Conservation (phyloP, 345 rosid species). For the Salix exigua region DNA sequence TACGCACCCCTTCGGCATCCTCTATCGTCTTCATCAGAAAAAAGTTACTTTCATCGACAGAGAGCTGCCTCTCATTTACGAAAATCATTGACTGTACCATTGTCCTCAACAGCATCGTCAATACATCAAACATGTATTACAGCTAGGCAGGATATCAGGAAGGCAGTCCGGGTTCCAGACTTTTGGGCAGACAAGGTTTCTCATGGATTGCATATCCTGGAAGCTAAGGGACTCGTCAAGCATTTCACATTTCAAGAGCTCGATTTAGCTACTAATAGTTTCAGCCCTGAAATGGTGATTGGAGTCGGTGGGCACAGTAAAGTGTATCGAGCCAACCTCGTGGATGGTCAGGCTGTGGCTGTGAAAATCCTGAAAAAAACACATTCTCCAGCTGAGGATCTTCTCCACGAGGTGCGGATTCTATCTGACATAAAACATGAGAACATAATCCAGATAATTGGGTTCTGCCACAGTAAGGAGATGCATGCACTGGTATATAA, state of each 20-base stretch:
- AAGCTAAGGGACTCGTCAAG: slow-evolving; percentile 8
- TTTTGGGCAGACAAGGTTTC: slow-evolving; percentile 2
- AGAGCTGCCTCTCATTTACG: slow-evolving; percentile 12
- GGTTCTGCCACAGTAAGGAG: slow-evolving; percentile 25
- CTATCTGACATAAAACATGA: slow-evolving; percentile 25
- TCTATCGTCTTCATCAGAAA: slow-evolving; percentile 1
- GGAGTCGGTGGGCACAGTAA: slow-evolving; percentile 32
- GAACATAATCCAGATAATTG: slow-evolving; percentile 35
- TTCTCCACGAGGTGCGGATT: slow-evolving; percentile 35
- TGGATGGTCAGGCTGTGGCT: slow-evolving; percentile 30
- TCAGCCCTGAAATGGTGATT: slow-evolving; percentile 30
- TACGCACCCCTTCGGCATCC: slow-evolving; percentile 10
- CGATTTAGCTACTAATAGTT: slow-evolving; percentile 20
- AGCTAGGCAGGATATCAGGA: not conserved
- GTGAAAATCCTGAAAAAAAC: slow-evolving; percentile 35
- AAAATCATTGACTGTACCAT: slow-evolving; percentile 20
- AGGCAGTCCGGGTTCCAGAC: slow-evolving; percentile 7
- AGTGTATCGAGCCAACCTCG: slow-evolving; percentile 27
- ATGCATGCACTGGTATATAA: slow-evolving; percentile 34
- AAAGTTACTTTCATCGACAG: not conserved
- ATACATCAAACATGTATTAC: not conserved
- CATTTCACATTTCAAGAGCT: slow-evolving; percentile 28
- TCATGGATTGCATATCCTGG: slow-evolving; percentile 7
- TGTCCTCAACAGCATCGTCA: slow-evolving; percentile 16
- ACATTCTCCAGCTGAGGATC: slow-evolving; percentile 25